A percentile compares a stretch with the other conserved stretches of the same genome.
These are phyloP conservation scores for Clarireedia hainanense DNA, from an alignment of 2,329 filamentous ascomycete species.

Conservation along the genomic window DNA sequence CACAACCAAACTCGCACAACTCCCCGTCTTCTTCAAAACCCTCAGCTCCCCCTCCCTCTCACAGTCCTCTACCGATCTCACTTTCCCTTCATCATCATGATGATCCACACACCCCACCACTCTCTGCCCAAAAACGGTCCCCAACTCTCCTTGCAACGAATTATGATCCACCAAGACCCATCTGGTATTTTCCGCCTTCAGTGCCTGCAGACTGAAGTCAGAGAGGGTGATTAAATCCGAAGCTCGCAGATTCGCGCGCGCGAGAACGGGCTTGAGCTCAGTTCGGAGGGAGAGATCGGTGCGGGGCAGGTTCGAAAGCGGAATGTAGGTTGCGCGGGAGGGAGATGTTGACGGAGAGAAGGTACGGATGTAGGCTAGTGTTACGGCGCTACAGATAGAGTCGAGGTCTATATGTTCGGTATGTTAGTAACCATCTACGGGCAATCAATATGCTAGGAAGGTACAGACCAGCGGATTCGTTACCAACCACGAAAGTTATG, in stretches of 20 bases:
- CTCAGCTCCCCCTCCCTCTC: conserved; percentile 44
- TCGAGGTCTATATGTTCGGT: conserved; percentile 58
- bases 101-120: conserved; percentile 69
- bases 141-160: conserved; percentile 54
- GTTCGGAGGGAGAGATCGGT: conserved; percentile 64
- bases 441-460: background rate
- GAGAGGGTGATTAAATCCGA: conserved; percentile 59
- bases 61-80: conserved; percentile 36
- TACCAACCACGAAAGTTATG: conserved; percentile 56
- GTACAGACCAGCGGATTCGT: conserved; percentile 54
- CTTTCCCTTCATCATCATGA: conserved; percentile 61
- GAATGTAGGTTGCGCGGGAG: conserved; percentile 48
- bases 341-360: conserved; percentile 37
- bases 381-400: conserved; percentile 65
- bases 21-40: conserved; percentile 59
- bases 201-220: conserved; percentile 48
- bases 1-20: conserved; percentile 64
- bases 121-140: conserved; percentile 39
- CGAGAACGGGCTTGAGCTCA: conserved; percentile 61
- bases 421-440: background rate
- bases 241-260: conserved; percentile 47
- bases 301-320: conserved; percentile 62
- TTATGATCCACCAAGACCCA: conserved; percentile 82
- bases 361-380: conserved; percentile 67
- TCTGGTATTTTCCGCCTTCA: conserved; percentile 38